Conservation (phyloP, 2,329 filamentous ascomycete species). For the Epichloe coenophiala region DNA sequence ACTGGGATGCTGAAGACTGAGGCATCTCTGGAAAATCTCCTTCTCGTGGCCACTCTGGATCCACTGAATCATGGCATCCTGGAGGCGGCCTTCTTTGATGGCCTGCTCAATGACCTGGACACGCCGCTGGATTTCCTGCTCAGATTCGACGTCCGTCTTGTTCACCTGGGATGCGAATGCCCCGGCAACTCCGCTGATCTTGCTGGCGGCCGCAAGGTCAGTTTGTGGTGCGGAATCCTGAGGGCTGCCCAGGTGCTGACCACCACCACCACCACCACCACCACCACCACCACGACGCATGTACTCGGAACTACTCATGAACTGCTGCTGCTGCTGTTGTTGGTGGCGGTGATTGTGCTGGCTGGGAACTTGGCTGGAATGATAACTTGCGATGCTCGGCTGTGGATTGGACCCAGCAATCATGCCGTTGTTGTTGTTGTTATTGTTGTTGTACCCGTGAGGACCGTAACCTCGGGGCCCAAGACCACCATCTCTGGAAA, state of each 20-base stretch:
- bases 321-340: slow-evolving; percentile 11
- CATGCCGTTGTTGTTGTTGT: slow-evolving; percentile 7
- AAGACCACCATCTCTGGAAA: neutral
- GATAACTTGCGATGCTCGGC: slow-evolving; percentile 21
- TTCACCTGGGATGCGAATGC: slow-evolving; percentile 23
- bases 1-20: slow-evolving; percentile 23
- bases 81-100: slow-evolving; percentile 47
- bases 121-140: slow-evolving; percentile 37
- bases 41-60: slow-evolving; percentile 50
- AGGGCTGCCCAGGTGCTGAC: slow-evolving; percentile 20
- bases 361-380: slow-evolving; percentile 18
- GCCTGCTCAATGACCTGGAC: slow-evolving; percentile 47
- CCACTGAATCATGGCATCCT: slow-evolving; percentile 53
- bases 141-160: slow-evolving; percentile 20
- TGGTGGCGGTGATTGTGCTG: slow-evolving; percentile 6
- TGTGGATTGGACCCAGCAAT: slow-evolving; percentile 12
- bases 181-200: slow-evolving; percentile 21
- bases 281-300: slow-evolving; percentile 12
- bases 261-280: slow-evolving; percentile 7
- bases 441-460: slow-evolving; percentile 13
- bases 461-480: slow-evolving; percentile 1
- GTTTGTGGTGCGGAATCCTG: slow-evolving; percentile 14
- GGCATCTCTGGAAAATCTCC: slow-evolving; percentile 42
- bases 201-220: slow-evolving; percentile 18
- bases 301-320: slow-evolving; percentile 24